phyloP scores from a whole-genome alignment of 2,329 filamentous ascomycete species.

The Arthrinium phaeospermum region DNA sequence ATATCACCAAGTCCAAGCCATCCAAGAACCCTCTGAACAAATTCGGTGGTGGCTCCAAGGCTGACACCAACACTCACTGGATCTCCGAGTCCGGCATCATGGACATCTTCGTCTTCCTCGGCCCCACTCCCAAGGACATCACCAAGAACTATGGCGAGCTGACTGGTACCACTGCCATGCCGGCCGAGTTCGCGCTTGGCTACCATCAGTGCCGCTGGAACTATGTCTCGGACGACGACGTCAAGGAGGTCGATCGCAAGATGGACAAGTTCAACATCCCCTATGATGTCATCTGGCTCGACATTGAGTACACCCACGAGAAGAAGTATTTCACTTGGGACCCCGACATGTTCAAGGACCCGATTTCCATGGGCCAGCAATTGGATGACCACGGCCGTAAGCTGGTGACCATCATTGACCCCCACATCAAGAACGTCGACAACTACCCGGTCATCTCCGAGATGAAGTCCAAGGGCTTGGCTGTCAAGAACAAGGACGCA shows the following conservation, averaged over 20 bases:
- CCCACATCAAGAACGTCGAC: conserved; percentile 93
- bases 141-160: conserved; percentile 85
- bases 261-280: conserved; percentile 96
- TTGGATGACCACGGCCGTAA: conserved; percentile 86
- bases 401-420: conserved; percentile 93
- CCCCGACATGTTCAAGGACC: conserved; percentile 83
- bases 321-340: conserved; percentile 99
- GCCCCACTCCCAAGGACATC: conserved; percentile 82
- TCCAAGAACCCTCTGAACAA: conserved; percentile 74
- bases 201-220: conserved; percentile 99
- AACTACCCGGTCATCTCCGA: conserved; percentile 80
- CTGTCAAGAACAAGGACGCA: conserved; percentile 87
- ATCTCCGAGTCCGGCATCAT: conserved; percentile 90
- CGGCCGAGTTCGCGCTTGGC: conserved; percentile 88
- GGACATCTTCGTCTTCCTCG: conserved; percentile 94
- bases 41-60: conserved; percentile 71
- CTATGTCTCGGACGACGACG: conserved; percentile 95
- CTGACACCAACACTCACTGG: conserved; percentile 91
- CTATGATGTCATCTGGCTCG: conserved; percentile 98
- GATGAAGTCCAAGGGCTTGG: conserved; percentile 82
- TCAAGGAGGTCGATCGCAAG: conserved; percentile 93
- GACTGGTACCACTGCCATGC: conserved; percentile 89
- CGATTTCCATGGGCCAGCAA: conserved; percentile 85
- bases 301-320: conserved; percentile 95
- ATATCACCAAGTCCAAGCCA: conserved; percentile 82